Evolutionary conservation across 2,329 filamentous ascomycete genomes (phyloP), one percentile per base, ranked within the genome.

Genomic region (Fusarium brachygibbosum): DNA sequence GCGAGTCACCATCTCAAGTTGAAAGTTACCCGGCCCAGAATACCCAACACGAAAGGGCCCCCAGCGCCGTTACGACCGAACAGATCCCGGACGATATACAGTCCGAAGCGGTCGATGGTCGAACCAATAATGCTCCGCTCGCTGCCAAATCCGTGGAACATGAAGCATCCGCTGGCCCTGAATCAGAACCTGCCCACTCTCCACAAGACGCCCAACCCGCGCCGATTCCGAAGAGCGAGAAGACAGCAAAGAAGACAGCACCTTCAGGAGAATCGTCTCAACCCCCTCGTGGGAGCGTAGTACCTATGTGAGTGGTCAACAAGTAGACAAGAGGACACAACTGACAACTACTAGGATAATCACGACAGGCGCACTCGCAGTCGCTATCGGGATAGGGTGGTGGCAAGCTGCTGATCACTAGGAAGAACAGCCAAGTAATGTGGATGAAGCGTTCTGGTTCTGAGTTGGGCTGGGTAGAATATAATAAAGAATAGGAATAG

Each of bases 371-470:
- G 66, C 67, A 11, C 49, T 76, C 37, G 71, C 63, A 32, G 35
- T 76, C 21, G 74, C 72, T 29, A 57, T 76, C 32, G 74, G 70
- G 19, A 66, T 76, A 58, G 68, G 71, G 13, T 74, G 73, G 71
- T 76, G 71, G 73, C 72, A 70, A 37, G 57, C 63, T 32, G 38
- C 62, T 32, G 63, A 72, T 31, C 65, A 68, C 29, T 70, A 66
- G 54, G 37, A 21, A n/a, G 25, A 34, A n/a, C 37, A 53, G 34
- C 23, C 23, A 25, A 28, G n/a, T 38, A 40, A 45, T 29, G 25
- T 53, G 19, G 46, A 37, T 52, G 14, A 11, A 23, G 23, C 21
- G 31, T 51, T 23, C 32, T 23, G 31, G 21, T 50, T 38, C 34
- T 6, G 38, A 56, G 28, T 40, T 52, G 40, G 45, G 16, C 58